Base-by-base conservation (phyloP, 225 moss, liverwort and hornwort species). In the Sphagnum tenellum region DNA sequence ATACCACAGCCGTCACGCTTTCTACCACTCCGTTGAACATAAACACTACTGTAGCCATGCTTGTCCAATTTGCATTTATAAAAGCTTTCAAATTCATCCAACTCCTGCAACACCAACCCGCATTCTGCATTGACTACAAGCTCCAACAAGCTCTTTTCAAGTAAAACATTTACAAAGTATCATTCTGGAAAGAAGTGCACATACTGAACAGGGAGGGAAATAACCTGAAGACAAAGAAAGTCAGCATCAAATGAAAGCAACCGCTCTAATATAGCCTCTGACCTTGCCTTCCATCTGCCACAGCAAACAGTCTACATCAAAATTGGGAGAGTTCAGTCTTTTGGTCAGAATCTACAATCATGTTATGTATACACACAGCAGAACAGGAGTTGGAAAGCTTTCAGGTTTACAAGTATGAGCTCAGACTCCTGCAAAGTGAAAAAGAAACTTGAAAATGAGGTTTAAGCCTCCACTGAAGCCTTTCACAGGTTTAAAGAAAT, bases 1-100 rank as follows among this genome's bases (percentile, higher is more conserved):
- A 92, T 96, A 53, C 85, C 86, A 72, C 89, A 96, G 70, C 96
- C 96, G 81, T 92, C 92, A 4, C 72, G 81, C 81, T 96, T 96
- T 51, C 78, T 74, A 55, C 88, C 91, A 65, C 75, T 77, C 8
- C 92, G 86, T 68, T 88, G 88, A 61, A 89, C 74, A 64, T 96
- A 96, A 49, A 96, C 80, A 79, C 89, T 89, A 47, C 70, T 78
- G 59, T 92, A 96, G 9, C 88, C 90, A 71, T 81, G 77, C 55
- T 72, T 86, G 3, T 58, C 57, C 68, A 92, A 68, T 64, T 71
- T 75, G 52, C 70, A 76, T 57, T 78, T 77, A 70, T 89, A 96
- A 64, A 82, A 96, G 62, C 72, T 87, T 49, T 92, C 76, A 66
- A 80, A 96, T 48, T 86, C 85, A 72, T 96, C 96, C 69, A 96